Base-by-base conservation (phyloP, 352 stramenopile species). In the Phytopythium kandeliae region DNA sequence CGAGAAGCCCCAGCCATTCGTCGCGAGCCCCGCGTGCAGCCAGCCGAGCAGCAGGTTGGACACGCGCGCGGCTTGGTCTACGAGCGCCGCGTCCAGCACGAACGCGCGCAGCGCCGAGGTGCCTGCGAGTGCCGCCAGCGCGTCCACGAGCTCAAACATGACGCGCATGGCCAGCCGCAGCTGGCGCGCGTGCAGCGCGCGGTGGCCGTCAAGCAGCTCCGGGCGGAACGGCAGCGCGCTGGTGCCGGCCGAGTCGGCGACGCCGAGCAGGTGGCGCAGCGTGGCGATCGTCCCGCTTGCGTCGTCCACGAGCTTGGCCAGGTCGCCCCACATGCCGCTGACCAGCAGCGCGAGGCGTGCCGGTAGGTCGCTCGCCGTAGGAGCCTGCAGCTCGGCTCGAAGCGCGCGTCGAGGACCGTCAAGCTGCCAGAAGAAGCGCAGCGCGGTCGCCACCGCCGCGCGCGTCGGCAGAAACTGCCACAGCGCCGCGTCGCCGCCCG, bases 391-490 rank as follows among this genome's bases (percentile, higher is more conserved):
- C 7, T 26, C 33, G 6, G 58, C 54, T 21, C 69, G 33, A 19
- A 86, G 57, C 19, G 50, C 62, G 16, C 60, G 45, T 8, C 63
- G 68, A 40, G 78, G 65, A 34, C 64, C 65, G 0, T 60, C 49
- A 13, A 86, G 54, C 48, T 89, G 78, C 80, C 80, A 91, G 15
- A 91, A 54, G 60, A 71, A 80, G 0, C 80, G 77, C 37, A 91
- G 51, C 41, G 89, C 24, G 41, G 85, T 54, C 11, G 69, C 69
- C 4, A 83, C 71, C 1, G 74, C 78, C 16, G 83, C 46, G 12
- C 80, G 69, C 13, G 78, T 86, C 8, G 77, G 74, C 36, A 89
- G 24, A 35, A 91, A 86, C 4, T 74, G 72, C 79, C 79, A 91
- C 10, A 86, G 51, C 55, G 78, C 66, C 48, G 85, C 70, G 60